Percentiles rank a stretch among this genome's conserved stretches.
These are phyloP conservation scores for Pichia sp. DNA, from an alignment of 1,139 yeast genomes.

Conservation along the genomic window DNA sequence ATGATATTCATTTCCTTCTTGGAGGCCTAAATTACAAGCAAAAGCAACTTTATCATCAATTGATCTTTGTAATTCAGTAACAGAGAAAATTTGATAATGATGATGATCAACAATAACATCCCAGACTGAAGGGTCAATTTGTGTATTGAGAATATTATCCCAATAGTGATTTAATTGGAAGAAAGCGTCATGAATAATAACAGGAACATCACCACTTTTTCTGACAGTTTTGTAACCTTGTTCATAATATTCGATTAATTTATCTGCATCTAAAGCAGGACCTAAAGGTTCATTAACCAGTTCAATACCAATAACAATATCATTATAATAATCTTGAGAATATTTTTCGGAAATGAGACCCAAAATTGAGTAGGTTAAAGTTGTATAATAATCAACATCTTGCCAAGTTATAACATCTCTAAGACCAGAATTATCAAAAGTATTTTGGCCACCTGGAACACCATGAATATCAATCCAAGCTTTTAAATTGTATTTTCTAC, in stretches of 20 bases:
- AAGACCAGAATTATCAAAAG: conserved; percentile 90
- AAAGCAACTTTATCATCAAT: conserved; percentile 34
- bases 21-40: conserved; percentile 26
- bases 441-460: conserved; percentile 96
- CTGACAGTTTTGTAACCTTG: conserved; percentile 37
- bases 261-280: conserved; percentile 34
- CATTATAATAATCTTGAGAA: conserved; percentile 37
- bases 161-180: conserved; percentile 46
- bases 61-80: conserved; percentile 34
- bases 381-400: conserved; percentile 40
- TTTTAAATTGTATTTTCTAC: conserved; percentile 51
- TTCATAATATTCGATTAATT: conserved; percentile 38
- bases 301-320: conserved; percentile 54
- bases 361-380: conserved; percentile 42
- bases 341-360: conserved; percentile 40
- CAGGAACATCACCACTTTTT: conserved; percentile 32
- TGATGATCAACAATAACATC: conserved; percentile 56
- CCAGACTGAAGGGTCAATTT: conserved; percentile 24
- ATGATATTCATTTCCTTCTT: conserved; percentile 32
- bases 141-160: conserved; percentile 39
- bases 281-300: conserved; percentile 63
- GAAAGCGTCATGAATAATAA: conserved; percentile 52
- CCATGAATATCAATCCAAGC: conserved; percentile 95
- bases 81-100: conserved; percentile 55
- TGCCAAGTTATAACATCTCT: conserved; percentile 63